Evolutionary conservation across 192 early-diverging fungal species (phyloP).

Genomic region (Coemansia sp.): DNA sequence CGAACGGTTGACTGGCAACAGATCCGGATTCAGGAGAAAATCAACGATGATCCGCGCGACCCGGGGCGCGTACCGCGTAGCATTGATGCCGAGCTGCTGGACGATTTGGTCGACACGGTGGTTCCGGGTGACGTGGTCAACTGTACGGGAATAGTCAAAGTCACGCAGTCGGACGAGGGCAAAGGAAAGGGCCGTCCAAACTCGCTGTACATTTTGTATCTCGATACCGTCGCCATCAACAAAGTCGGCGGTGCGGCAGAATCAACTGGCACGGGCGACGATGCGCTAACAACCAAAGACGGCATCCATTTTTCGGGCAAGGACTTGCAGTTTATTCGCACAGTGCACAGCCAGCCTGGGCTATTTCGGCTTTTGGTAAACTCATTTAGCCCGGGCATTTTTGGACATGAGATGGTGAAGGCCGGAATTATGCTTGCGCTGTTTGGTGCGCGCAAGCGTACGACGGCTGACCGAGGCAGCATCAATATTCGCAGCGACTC

Average conservation of each 20-base stretch:
- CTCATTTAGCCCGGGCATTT: conserved; percentile 77
- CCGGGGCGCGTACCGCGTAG: conserved; percentile 71
- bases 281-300: conserved; percentile 58
- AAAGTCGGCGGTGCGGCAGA: conserved; percentile 54
- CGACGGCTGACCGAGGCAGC: conserved; percentile 21
- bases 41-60: conserved; percentile 67
- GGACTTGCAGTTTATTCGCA: conserved; percentile 70
- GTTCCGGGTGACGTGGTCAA: conserved; percentile 82
- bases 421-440: conserved; percentile 75
- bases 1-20: conserved; percentile 74
- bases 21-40: conserved; percentile 79
- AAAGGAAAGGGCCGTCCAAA: conserved; percentile 55
- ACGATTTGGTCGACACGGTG: conserved; percentile 72
- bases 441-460: conserved; percentile 62
- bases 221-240: conserved; percentile 64
- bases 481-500: conserved; percentile 65
- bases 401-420: conserved; percentile 83
- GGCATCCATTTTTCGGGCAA: conserved; percentile 65
- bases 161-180: conserved; percentile 60
- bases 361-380: conserved; percentile 74
- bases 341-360: conserved; percentile 57
- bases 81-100: conserved; percentile 72
- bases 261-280: conserved; percentile 20
- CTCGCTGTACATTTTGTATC: conserved; percentile 70
- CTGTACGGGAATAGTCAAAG: conserved; percentile 74